phyloP scores from a whole-genome alignment of 352 stramenopile genomes.

The Globisporangium polare region DNA sequence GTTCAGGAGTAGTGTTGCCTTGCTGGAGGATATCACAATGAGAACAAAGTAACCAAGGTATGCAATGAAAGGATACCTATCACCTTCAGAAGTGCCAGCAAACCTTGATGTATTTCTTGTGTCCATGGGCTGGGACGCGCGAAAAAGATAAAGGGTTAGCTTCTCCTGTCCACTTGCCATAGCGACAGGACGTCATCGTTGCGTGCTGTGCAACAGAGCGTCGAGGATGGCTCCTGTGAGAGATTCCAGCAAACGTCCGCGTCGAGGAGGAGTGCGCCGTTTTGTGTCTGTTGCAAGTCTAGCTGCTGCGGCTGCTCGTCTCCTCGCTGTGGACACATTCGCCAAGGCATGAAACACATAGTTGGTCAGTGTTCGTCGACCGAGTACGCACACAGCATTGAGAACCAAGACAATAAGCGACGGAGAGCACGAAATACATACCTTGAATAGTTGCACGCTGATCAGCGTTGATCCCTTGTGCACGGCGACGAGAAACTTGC shows the following conservation, averaged over 20 bases:
- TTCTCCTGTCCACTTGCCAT: neutral
- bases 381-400: neutral
- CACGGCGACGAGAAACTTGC: conserved; percentile 3
- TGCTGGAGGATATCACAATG: neutral
- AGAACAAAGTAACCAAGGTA: neutral
- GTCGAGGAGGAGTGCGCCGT: neutral
- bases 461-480: neutral
- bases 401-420: neutral
- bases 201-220: neutral
- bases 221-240: neutral
- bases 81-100: neutral
- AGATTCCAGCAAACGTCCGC: conserved; percentile 3
- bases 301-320: neutral
- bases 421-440: neutral
- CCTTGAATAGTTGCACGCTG: conserved; percentile 11
- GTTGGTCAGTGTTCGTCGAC: neutral
- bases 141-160: neutral
- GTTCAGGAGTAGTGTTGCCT: neutral
- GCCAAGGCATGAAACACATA: neutral
- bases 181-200: neutral
- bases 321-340: neutral
- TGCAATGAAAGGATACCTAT: neutral
- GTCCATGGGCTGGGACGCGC: neutral
- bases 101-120: neutral
- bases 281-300: neutral